Evolutionary conservation across 2,329 filamentous ascomycete genomes (phyloP), one percentile per base, ranked within the genome.

Genomic region (Fragosphaeria purpurea): DNA sequence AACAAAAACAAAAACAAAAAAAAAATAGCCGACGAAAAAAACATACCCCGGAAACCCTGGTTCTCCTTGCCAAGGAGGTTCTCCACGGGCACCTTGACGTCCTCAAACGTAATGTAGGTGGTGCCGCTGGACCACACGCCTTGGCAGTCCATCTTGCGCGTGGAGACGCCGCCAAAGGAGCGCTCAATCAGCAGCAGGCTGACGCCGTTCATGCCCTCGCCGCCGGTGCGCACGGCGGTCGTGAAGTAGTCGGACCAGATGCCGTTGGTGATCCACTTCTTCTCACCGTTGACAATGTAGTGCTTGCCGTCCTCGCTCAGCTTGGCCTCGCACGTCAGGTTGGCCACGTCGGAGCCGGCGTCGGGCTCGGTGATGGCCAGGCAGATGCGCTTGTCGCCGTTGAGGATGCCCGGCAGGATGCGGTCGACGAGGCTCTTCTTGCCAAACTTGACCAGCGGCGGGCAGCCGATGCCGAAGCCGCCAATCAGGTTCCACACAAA

Each of bases 251-350:
- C 93, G 55, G 77, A 80, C 88, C 89, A 96, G 62, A 96, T 81
- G 63, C 93, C 93, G 70, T 98, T 98, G 62, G 91, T 97, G 69
- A 97, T 97, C 91, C 93, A 97, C 74, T 98, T 98, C 85, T 98
- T 97, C 80, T 96, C 91, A 50, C 93, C 93, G 64, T 97, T 98
- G 70, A 98, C 93, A 59, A 97, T 97, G 71, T 94, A 98, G 73
- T 97, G 88, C 76, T 97, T 97, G 63, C 93, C 93, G 62, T 98
- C 93, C 60, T 93, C 86, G 56, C 80, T 87, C 52, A 97, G 78
- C 76, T 95, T 95, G 32, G 93, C 93, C 75, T 97, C 90, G 68
- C 91, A 97, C 11, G 84, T 93, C 58, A 98, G 67, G 70, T 95
- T 97, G 53, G 93, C 93, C 8, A 98, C 93, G 65, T 98, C 93